Percentiles rank a stretch among this genome's conserved stretches.
phyloP scores from a whole-genome alignment of 2,329 filamentous ascomycete genomes.

The Cladosporium oxysporum region DNA sequence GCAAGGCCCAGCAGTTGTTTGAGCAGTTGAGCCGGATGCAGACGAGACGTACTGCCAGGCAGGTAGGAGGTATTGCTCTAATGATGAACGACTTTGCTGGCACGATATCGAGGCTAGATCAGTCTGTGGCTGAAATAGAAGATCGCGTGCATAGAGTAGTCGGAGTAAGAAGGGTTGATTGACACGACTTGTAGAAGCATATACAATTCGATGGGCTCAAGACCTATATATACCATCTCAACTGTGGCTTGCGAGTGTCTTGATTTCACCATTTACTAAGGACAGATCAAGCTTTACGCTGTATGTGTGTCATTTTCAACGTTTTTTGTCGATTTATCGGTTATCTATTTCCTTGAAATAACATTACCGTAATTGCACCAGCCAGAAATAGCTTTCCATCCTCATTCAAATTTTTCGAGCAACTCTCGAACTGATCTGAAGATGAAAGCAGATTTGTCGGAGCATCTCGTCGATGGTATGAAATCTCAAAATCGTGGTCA shows the following conservation, averaged over 20 bases:
- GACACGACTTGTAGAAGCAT: slow-evolving; percentile 6
- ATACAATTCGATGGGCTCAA: not conserved
- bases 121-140: slow-evolving; percentile 32
- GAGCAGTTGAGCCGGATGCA: slow-evolving; percentile 41
- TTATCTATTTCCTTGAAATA: not conserved
- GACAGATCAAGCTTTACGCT: too few relatives aligned
- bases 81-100: slow-evolving; percentile 35
- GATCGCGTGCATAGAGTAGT: slow-evolving; percentile 36
- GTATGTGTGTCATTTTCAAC: not conserved
- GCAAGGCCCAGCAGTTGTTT: slow-evolving; percentile 40
- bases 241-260: too few relatives aligned
- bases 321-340: not conserved
- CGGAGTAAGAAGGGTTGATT: slow-evolving; percentile 37
- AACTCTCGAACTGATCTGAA: not conserved
- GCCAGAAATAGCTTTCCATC: not conserved
- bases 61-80: slow-evolving; percentile 37
- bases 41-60: slow-evolving; percentile 40
- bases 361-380: not conserved
- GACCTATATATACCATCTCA: too few relatives aligned
- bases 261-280: too few relatives aligned
- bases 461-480: not conserved
- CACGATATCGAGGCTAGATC: slow-evolving; percentile 27
- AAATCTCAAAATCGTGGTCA: not conserved
- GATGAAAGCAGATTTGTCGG: not conserved
- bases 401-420: not conserved